Evolutionary conservation across 495 filamentous ascomycete genomes (phyloP), one percentile per base, ranked within the genome.

Genomic region (Gamarada debralockiae): DNA sequence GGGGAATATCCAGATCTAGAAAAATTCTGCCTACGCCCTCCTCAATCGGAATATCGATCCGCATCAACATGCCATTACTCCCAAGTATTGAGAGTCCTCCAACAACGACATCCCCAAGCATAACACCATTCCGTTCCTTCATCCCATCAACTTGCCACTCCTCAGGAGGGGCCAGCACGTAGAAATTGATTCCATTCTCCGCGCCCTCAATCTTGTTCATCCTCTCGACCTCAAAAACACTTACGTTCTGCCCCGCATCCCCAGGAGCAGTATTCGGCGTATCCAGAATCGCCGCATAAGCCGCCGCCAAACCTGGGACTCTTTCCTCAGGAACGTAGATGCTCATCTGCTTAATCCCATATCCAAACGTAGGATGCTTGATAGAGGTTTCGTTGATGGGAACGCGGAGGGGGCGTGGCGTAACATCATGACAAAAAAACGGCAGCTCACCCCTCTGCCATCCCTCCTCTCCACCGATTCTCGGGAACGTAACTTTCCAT

Each of bases 401-500:
- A 57, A 65, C 63, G 53, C n/a, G 79, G 75, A 7, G 78, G 77
- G 17, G 78, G 9, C 80, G 56, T 12, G 65, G 56, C 49, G 79
- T 81, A 6, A 77, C 62, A 56, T 84, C 80, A 33, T 80, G 63
- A 52, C 79, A 82, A 70, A 76, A 83, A 51, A 83, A 83, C 10
- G 80, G 80, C 8, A 76, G 60, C 48, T 62, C 65, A 8, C 60
- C 62, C 23, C 57, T 37, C 54, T 18, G 40, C 33, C 46, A 27
- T 52, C 51, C 48, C 48, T 23, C 7, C 58, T 59, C 12, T 53
- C 58, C 22, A 63, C 55, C n/a, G 48, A n/a, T n/a, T n/a, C n/a
- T 52, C 3, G 78, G 78, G 48, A 74, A 73, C 12, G 78, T 75
- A 27, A 76, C 72, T 1, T 64, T 65, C 80, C 80, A 83, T 41